Percentiles rank a stretch among this genome's conserved stretches.
These are phyloP conservation scores for Gentiana straminea DNA, from an alignment of 257 asterid genomes.

Conservation along the genomic window DNA sequence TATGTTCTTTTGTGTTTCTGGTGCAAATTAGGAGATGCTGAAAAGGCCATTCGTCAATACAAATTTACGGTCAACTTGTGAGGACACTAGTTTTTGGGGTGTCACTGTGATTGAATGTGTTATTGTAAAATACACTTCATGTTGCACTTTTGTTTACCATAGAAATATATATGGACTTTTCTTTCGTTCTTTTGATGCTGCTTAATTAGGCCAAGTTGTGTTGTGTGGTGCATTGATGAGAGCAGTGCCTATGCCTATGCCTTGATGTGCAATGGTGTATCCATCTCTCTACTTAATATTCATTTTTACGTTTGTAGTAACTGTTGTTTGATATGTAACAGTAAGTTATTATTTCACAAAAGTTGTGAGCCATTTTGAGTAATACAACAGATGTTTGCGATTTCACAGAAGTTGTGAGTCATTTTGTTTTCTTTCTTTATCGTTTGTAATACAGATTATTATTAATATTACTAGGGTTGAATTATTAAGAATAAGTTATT, in stretches of 20 bases:
- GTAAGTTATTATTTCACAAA: too few species aligned
- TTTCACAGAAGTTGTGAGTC: conserved; percentile 35
- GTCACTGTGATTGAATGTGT: too few species aligned
- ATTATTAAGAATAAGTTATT: background rate
- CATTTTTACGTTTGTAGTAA: conserved; percentile 26
- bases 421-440: conserved; percentile 36
- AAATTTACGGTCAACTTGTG: too few species aligned
- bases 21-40: too few species aligned
- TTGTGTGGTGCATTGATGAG: conserved; percentile 11
- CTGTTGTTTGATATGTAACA: conserved; percentile 36
- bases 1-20: too few species aligned
- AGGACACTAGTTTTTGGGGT: too few species aligned
- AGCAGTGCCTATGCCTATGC: conserved; percentile 25
- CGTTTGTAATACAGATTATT: conserved; percentile 27
- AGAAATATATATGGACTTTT: too few species aligned
- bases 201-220: conserved; percentile 21
- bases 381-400: background rate
- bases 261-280: conserved; percentile 13
- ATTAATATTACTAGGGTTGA: conserved; percentile 4
- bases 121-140: too few species aligned
- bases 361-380: background rate
- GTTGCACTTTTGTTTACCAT: too few species aligned
- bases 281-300: conserved; percentile 5
- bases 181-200: background rate
- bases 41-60: too few species aligned